These are phyloP conservation scores for Diplodia intermedia DNA, from an alignment of 2,329 filamentous ascomycete genomes.

Conservation along the genomic window DNA sequence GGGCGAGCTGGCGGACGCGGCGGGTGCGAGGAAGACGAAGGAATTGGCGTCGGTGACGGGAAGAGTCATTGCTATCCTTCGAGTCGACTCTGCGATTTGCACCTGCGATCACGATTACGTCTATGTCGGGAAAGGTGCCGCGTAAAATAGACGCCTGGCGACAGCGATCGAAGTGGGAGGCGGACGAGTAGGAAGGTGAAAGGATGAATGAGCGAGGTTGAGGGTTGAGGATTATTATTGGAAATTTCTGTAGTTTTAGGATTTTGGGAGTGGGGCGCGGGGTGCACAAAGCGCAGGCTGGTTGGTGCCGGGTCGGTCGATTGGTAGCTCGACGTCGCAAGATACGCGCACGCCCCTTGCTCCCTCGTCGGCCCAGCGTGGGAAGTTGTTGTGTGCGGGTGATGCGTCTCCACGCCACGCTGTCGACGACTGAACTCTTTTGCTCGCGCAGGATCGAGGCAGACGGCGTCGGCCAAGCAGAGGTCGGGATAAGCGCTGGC, in stretches of 20 bases:
- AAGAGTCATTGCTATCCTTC: not conserved
- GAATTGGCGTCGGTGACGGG: not conserved
- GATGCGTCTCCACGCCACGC: not conserved
- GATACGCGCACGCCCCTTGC: not conserved
- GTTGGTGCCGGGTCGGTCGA: not conserved
- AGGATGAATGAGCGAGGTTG: not conserved
- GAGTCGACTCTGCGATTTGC: too few relatives aligned
- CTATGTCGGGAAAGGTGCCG: too few relatives aligned
- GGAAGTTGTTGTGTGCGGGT: not conserved
- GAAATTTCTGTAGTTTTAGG: slow-evolving; percentile 7
- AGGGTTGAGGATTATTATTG: not conserved
- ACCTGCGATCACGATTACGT: too few relatives aligned
- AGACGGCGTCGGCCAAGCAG: slow-evolving; percentile 6
- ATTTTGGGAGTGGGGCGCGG: slow-evolving; percentile 1
- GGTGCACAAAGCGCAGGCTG: not conserved
- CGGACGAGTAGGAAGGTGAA: not conserved
- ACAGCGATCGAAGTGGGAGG: too few relatives aligned
- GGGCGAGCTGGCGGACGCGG: not conserved
- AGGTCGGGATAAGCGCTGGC: slow-evolving; percentile 12
- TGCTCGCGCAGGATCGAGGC: not conserved
- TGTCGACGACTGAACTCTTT: not conserved
- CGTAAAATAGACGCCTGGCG: too few relatives aligned
- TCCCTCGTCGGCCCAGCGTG: not conserved
- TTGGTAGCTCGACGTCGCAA: slow-evolving; percentile 5
- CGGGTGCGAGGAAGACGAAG: not conserved